phyloP scores from a whole-genome alignment of 495 filamentous ascomycete genomes.

The Cladorrhinum samala region DNA sequence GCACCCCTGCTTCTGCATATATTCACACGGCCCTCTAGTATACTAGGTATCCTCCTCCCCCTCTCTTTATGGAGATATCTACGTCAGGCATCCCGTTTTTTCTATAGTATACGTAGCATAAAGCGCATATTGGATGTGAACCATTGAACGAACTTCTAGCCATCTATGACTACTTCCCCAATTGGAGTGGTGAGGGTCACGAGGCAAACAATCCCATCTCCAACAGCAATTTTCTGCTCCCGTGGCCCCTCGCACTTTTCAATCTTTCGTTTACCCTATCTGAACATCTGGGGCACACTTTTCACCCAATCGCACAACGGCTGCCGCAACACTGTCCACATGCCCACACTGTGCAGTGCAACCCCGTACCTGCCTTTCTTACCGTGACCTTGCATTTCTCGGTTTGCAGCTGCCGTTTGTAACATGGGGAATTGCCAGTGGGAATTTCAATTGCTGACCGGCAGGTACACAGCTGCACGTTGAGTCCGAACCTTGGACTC shows the following conservation, averaged over 20 bases:
- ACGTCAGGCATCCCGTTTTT: no score
- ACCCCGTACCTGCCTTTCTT: background rate
- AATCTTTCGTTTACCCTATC: background rate
- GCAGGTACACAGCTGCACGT: slow-evolving; percentile 12
- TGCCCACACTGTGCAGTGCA: background rate
- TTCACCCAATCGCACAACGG: background rate
- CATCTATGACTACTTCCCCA: no score
- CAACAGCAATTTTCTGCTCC: background rate
- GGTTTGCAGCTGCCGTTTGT: background rate
- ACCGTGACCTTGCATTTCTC: background rate
- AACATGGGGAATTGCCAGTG: background rate
- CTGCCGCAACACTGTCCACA: background rate
- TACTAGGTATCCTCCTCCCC: no score
- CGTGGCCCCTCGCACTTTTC: background rate
- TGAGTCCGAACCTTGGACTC: no score
- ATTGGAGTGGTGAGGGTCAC: no score
- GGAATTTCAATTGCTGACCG: background rate
- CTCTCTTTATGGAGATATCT: no score
- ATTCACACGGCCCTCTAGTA: slow-evolving; percentile 24
- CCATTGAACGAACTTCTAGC: no score
- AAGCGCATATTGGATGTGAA: no score
- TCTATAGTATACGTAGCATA: no score
- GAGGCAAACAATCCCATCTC: background rate
- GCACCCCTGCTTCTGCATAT: slow-evolving; percentile 19
- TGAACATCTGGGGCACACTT: no score